Evolutionary conservation across 1,139 yeast genomes (phyloP), one percentile per base, ranked within the genome.

Genomic region (Kodamaea anthophila): DNA sequence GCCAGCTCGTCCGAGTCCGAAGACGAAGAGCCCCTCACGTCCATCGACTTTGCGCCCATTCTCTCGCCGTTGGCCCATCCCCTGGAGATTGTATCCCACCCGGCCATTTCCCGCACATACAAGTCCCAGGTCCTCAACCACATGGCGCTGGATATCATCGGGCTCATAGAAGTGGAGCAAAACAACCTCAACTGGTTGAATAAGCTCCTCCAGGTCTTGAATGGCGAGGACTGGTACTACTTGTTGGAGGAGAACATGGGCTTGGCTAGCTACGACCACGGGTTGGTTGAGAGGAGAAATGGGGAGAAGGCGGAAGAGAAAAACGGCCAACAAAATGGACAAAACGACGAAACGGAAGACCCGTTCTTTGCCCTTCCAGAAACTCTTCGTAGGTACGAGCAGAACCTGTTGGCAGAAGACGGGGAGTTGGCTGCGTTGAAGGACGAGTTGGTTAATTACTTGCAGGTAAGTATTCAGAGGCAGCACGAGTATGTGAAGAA

Each of bases 401-500:
- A 51, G 9, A 55, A 46, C 29, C 57, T 51, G 32, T 53, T 46
- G 10, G 47, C 53, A 13, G 36, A 41, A 10, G 52, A 48, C 31
- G 60, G 56, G 29, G 61, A 60, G 32, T 43, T 51, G 23, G 39
- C 46, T 7, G 36, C 37, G 11, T 43, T 62, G n/a, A 58, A 62
- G 38, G 68, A 61, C 31, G 72, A 66, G 27, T 52, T 66, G 38
- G 55, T 63, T 29, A 66, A 65, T 40, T 64, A 62, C 38, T 46
- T 66, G 28, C 73, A 66, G 40, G 70, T 66, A 25, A 62, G 71
- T 39, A 64, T 86, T 30, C 97, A 91, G 56, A 70, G 96, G 49
- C 86, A 86, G 46, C 88, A 85, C 50, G 97, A 91, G 54, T 88
- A 82, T 51, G 80, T 87, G 33, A 71, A 93, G 46, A 83, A 87